Conservation (phyloP, 495 filamentous ascomycete genomes). For the Talaromyces trachyspermus region DNA sequence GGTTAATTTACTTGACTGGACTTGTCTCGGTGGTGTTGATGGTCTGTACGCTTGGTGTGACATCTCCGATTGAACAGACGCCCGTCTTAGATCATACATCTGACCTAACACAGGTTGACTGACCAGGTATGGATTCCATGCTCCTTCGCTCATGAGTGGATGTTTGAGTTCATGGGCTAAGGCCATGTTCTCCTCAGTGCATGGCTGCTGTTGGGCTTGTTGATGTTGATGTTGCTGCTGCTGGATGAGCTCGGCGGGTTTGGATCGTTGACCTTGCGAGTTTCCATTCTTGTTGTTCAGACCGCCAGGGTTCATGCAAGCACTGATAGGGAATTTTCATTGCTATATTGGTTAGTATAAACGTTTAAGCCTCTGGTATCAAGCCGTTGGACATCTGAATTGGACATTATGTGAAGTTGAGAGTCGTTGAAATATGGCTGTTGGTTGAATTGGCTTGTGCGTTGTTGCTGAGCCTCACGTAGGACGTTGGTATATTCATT, state of each 20-base stretch:
- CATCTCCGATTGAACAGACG: conserved; percentile 34
- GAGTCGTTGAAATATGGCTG: conserved; percentile 20
- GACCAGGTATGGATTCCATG: conserved; percentile 22
- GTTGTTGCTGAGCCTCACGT: conserved; percentile 71
- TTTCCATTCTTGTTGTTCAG: conserved; percentile 11
- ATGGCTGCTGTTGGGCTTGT: conserved; percentile 20
- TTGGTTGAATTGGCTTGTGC: conserved; percentile 55
- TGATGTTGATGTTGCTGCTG: conserved; percentile 18
- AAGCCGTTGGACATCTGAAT: conserved; percentile 23
- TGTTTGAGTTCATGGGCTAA: conserved; percentile 1
- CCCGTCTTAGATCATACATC: conserved; percentile 21
- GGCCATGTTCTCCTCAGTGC: conserved; percentile 8
- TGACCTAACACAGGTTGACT: conserved; percentile 4
- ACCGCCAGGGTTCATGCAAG: conserved; percentile 15
- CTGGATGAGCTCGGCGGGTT: conserved; percentile 20
- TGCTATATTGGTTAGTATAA: conserved; percentile 14
- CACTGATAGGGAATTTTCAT: conserved; percentile 15
- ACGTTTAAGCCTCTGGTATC: conserved; percentile 32
- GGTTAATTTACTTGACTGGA: conserved; percentile 40
- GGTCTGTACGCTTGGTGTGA: conserved; percentile 37
- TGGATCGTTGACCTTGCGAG: conserved; percentile 14
- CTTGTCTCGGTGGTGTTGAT: conserved; percentile 51
- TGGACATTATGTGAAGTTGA: conserved; percentile 15
- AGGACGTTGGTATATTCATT: conserved; percentile 40
- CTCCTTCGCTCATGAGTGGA: conserved; percentile 16